These are phyloP conservation scores for Graphilbum ipis-grandicollis DNA, from an alignment of 2,329 filamentous ascomycete species.

Conservation along the genomic window DNA sequence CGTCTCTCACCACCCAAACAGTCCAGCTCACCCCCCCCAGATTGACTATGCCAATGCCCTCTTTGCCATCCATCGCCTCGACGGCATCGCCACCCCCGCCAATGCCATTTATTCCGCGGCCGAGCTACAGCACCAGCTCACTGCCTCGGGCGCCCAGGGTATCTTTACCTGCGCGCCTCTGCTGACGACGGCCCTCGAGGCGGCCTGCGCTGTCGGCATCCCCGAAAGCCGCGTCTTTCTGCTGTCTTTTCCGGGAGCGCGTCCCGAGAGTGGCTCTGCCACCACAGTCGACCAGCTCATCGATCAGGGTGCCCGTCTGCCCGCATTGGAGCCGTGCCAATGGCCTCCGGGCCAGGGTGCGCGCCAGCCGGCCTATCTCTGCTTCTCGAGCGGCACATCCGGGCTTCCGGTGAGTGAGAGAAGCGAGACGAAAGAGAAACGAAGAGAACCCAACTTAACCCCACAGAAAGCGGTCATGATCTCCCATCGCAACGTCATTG, in stretches of 20 bases:
- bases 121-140: slow-evolving; percentile 52
- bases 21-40: slow-evolving; percentile 7
- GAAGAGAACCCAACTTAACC: too few species aligned
- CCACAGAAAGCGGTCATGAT: slow-evolving; percentile 62
- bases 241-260: slow-evolving; percentile 35
- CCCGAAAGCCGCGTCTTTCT: slow-evolving; percentile 46
- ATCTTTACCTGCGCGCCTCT: slow-evolving; percentile 54
- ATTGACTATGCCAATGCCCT: slow-evolving; percentile 45
- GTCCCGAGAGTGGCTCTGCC: slow-evolving; percentile 5
- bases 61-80: slow-evolving; percentile 36
- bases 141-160: slow-evolving; percentile 43
- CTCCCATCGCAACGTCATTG: slow-evolving; percentile 56
- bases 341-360: slow-evolving; percentile 39
- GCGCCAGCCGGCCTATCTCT: slow-evolving; percentile 46
- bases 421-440: too few species aligned
- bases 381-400: slow-evolving; percentile 55
- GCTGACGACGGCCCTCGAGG: slow-evolving; percentile 42
- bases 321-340: slow-evolving; percentile 25
- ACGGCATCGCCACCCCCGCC: slow-evolving; percentile 45
- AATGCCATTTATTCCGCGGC: slow-evolving; percentile 51
- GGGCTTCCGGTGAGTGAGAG: slow-evolving; percentile 37
- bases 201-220: slow-evolving; percentile 41
- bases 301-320: slow-evolving; percentile 18
- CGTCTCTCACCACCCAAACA: not conserved
- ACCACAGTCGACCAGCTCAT: slow-evolving; percentile 49